These are phyloP conservation scores for Zymoseptoria tritici DNA, from an alignment of 2,329 filamentous ascomycete genomes.

Conservation along the genomic window DNA sequence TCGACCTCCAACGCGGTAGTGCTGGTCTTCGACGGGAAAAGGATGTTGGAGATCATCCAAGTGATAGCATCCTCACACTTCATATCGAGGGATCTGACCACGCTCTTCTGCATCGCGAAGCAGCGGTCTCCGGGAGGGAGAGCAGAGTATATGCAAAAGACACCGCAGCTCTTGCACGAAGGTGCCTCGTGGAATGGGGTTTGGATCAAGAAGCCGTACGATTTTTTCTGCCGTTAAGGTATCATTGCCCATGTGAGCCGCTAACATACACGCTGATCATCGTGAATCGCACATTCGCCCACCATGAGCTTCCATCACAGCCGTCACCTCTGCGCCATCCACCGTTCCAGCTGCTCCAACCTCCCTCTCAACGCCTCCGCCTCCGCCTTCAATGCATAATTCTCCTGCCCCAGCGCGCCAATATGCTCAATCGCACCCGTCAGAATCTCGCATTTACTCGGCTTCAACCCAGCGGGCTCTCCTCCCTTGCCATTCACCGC, in stretches of 20 bases:
- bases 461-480: slow-evolving; percentile 24
- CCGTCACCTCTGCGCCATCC: slow-evolving; percentile 10
- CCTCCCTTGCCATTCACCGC: slow-evolving; percentile 12
- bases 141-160: no score
- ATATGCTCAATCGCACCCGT: slow-evolving; percentile 31
- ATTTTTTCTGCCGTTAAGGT: neutral
- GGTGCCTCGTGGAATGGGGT: no score
- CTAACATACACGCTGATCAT: neutral
- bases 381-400: slow-evolving; percentile 21
- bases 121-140: no score
- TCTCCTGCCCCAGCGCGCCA: slow-evolving; percentile 22
- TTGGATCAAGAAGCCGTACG: no score
- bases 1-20: no score
- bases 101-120: no score
- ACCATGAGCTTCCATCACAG: neutral
- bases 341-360: slow-evolving; percentile 24
- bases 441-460: slow-evolving; percentile 32
- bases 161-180: no score
- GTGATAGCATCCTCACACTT: no score
- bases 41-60: no score
- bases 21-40: no score
- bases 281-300: no score
- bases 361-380: slow-evolving; percentile 20
- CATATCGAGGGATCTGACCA: no score
- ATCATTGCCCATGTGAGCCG: neutral